Evolutionary conservation across 139 green algal species (phyloP).

Genomic region (Chlamydomonas sp.): DNA sequence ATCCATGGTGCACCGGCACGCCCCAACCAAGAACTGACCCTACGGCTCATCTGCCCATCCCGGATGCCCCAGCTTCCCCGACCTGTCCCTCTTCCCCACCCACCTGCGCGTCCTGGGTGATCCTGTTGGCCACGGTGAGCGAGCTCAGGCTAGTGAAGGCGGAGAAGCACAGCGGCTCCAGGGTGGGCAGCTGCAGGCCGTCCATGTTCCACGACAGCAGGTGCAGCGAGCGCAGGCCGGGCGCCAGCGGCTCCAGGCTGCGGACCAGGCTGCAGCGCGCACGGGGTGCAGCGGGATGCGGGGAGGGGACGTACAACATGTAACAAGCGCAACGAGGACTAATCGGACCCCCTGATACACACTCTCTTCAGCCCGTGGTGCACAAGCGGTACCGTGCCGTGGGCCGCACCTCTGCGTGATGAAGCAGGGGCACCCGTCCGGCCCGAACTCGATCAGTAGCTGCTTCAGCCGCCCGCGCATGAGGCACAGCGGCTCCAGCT

Average conservation of each 20-base stretch:
- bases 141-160: slow-evolving; percentile 19
- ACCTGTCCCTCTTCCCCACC: background rate
- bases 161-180: slow-evolving; percentile 25
- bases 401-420: slow-evolving; percentile 12
- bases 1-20: no score
- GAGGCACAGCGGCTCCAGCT: background rate
- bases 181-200: background rate
- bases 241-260: slow-evolving; percentile 25
- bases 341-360: background rate
- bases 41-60: no score
- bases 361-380: background rate
- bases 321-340: no score
- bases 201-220: slow-evolving; percentile 39
- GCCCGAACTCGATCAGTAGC: slow-evolving; percentile 39
- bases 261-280: slow-evolving; percentile 5
- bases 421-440: slow-evolving; percentile 25
- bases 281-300: background rate
- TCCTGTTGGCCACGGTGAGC: slow-evolving; percentile 34
- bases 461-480: slow-evolving; percentile 14
- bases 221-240: slow-evolving; percentile 23
- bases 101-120: slow-evolving; percentile 29
- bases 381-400: no score
- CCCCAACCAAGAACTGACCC: no score
- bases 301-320: background rate
- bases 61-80: background rate